Percentiles rank a stretch among this genome's conserved stretches.
These are phyloP conservation scores for Lactarius trivialis DNA, from an alignment of 768 basidiomycete species.

Conservation along the genomic window DNA sequence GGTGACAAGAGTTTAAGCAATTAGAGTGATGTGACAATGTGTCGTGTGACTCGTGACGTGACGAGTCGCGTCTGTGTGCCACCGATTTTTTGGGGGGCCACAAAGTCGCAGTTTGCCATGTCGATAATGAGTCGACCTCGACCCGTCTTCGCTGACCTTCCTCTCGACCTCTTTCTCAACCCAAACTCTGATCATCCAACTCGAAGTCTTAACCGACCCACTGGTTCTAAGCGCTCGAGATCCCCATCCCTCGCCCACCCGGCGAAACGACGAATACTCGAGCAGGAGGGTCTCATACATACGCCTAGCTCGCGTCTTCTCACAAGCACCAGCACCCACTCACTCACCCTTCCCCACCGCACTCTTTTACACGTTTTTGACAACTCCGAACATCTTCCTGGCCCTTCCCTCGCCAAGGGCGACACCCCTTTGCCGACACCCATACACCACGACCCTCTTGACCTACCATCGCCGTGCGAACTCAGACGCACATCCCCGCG, in stretches of 20 bases:
- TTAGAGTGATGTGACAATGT: neutral
- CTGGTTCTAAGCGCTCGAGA: conserved; percentile 20
- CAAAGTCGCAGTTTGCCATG: neutral
- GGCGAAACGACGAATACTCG: conserved; percentile 23
- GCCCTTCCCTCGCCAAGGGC: neutral
- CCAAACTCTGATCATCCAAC: neutral
- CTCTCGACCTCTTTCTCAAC: conserved; percentile 15
- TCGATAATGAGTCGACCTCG: conserved; percentile 13
- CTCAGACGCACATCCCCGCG: conserved; percentile 13
- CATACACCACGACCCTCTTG: neutral
- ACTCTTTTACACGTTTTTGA: conserved; percentile 6
- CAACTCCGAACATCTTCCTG: neutral
- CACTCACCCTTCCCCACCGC: neutral
- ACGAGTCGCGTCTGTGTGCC: conserved; percentile 12
- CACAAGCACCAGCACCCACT: neutral
- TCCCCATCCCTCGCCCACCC: conserved; percentile 19
- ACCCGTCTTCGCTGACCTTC: conserved; percentile 17
- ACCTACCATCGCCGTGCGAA: conserved; percentile 4
- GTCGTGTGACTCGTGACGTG: conserved; percentile 9
- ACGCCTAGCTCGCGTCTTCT: conserved; percentile 12
- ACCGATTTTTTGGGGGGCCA: neutral
- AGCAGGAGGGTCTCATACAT: conserved; percentile 20
- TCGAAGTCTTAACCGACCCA: conserved; percentile 3
- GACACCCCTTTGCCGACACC: neutral
- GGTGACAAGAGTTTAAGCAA: conserved; percentile 40